These are phyloP conservation scores for Panellus pusillus DNA, from an alignment of 768 basidiomycete species.

Conservation along the genomic window DNA sequence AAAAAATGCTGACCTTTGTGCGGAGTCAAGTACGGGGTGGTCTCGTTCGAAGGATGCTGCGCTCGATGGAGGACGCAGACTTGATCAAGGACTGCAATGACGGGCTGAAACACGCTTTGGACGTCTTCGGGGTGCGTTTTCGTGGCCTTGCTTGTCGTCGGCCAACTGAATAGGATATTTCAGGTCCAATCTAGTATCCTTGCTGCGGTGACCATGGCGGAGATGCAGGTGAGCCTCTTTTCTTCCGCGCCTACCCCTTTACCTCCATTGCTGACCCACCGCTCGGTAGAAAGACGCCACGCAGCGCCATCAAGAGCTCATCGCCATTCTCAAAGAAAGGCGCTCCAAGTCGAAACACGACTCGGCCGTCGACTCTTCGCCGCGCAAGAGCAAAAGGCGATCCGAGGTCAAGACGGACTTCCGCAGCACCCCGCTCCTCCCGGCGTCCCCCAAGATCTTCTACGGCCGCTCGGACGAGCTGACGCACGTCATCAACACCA, in stretches of 20 bases:
- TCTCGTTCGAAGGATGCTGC: conserved; percentile 4
- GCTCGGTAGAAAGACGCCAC: conserved; percentile 11
- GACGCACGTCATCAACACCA: conserved; percentile 5
- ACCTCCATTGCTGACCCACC: background rate
- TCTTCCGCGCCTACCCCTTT: background rate
- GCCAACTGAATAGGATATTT: background rate
- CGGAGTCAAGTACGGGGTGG: conserved; percentile 12
- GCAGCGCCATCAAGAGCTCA: conserved; percentile 14
- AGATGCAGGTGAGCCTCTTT: conserved; percentile 11
- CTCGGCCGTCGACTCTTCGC: background rate
- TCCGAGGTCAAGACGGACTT: background rate
- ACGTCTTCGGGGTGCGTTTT: conserved; percentile 14
- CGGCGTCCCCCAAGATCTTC: conserved; percentile 18
- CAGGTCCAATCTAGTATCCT: conserved; percentile 16
- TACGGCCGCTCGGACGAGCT: conserved; percentile 13
- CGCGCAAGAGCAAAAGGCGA: conserved; percentile 5
- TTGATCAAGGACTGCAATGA: conserved; percentile 11
- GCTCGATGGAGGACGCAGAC: conserved; percentile 17
- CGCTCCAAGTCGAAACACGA: background rate
- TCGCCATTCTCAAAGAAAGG: conserved; percentile 17
- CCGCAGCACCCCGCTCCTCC: background rate
- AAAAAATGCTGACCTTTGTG: conserved; percentile 12
- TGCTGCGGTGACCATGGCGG: conserved; percentile 17
- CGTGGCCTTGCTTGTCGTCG: background rate
- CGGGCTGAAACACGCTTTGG: conserved; percentile 16